Evolutionary conservation across 805 yeast genomes (phyloP), one percentile per base, ranked within the genome.

Genomic region (Suhomyces prunicola): DNA sequence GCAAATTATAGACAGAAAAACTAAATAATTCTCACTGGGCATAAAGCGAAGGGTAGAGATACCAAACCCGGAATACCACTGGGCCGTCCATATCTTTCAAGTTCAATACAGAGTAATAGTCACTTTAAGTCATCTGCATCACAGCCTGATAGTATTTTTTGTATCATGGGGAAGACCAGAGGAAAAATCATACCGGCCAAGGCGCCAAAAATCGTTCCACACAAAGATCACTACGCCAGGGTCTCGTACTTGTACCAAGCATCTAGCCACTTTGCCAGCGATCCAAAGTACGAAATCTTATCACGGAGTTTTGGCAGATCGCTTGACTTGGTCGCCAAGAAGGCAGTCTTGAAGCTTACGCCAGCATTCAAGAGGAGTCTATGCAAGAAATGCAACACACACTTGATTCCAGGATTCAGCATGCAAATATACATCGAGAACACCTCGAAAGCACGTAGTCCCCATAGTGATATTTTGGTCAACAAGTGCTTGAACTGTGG

Each of bases 281-380:
- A 62, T 52, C 58, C 60, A 1, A 63, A 63, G 46, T 59, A 69
- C 55, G 71, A 68, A 24, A 69, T 75, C 0, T 66, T 90, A n/a
- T 78, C 89, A 0, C 69, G 90, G 48, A 72, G 76, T 50, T 84
- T 84, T 61, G 68, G 80, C 19, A 73, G 80, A 48, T 81, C 80
- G 39, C 69, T 87, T 68, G 84, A 80, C 51, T 60, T 81, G 7
- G 86, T 88, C 7, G 79, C 89, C 7, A 85, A 86, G 63, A 87
- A 85, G 61, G 80, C 84, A 1, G 92, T 88, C 15, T 64, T 85
- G 19, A 80, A 86, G 55, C 64, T 87, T 27, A 78, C 87, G 40
- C 91, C 92, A 0, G 68, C 70, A 35, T 57, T 90, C 9, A 90
- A 90, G 66, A 74, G 96, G 58, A 74, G 79, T 0, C 63, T 85